Evolutionary conservation across 1,284 basidiomycete species (phyloP), one percentile per base, ranked within the genome.

Genomic region (Papiliotrema flavescens): DNA sequence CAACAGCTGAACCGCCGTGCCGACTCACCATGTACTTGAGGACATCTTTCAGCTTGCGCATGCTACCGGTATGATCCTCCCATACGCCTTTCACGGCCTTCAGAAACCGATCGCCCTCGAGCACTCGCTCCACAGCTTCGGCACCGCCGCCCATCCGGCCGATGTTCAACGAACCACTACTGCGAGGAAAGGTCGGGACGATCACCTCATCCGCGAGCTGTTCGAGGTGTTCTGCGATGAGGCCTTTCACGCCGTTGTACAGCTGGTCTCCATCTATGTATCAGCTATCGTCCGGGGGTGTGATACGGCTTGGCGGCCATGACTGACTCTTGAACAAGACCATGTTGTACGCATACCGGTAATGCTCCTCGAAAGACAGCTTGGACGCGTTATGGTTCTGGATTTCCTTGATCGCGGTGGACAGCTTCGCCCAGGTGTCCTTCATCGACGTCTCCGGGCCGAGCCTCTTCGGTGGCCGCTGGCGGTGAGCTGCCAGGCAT

Each of bases 311-410:
- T 22, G n/a, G 23, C 14, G 26, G 42, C 14, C 15, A 22, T 23
- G 32, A 65, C 71, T 59, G 42, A 76, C 76, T 83, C 74, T 88
- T 91, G 72, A 87, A 83, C 13, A 95, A 81, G 3, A 95, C 92
- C 83, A 98, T 86, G 73, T 93, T 94, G 76, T 96, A 96, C 20
- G 87, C 91, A 71, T 89, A 92, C 42, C 93, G 84, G 72, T 96
- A 93, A 68, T 95, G 93, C 78, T 97, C 95, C 76, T 98, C 96
- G 69, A 94, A 98, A 15, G 91, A 96, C 28, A 99, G 84, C 68
- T 86, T 88, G 53, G 85, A 85, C 7, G 92, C 91, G 76, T 96
- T 90, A 78, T 96, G 91, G 65, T 91, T 89, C 75, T 96, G 91
- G 54, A 99, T 98, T 80, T 97, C 90, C 55, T 85, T 83, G 64